Evolutionary conservation across 352 stramenopile species (phyloP).

Genomic region (Phytophthora cryptogea): DNA sequence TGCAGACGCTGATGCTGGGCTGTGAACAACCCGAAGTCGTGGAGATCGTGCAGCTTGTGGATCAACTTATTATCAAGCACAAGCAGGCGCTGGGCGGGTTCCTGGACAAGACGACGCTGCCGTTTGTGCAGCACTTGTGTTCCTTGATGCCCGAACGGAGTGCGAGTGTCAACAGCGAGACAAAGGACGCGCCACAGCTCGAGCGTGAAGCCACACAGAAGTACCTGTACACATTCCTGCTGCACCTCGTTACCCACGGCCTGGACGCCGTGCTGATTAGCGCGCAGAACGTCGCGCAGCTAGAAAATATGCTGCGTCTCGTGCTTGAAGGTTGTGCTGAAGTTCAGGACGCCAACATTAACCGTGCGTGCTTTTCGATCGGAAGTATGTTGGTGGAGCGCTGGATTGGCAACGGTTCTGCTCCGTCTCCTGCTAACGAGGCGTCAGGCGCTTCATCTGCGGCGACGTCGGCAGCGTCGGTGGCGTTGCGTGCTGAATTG

Average conservation of each 20-base stretch:
- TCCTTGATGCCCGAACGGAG: conserved; percentile 65
- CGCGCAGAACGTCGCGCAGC: conserved; percentile 59
- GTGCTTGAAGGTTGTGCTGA: conserved; percentile 72
- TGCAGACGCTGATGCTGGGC: conserved; percentile 67
- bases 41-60: conserved; percentile 82
- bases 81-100: conserved; percentile 71
- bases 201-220: conserved; percentile 81
- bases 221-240: conserved; percentile 81
- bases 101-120: conserved; percentile 65
- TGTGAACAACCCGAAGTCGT: conserved; percentile 70
- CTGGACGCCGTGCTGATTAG: conserved; percentile 71
- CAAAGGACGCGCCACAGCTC: conserved; percentile 75
- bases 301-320: conserved; percentile 70
- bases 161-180: conserved; percentile 48
- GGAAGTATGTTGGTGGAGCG: conserved; percentile 65
- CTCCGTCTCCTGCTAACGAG: conserved; percentile 30
- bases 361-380: conserved; percentile 79
- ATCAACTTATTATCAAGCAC: conserved; percentile 89
- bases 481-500: conserved; percentile 34
- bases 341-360: conserved; percentile 73
- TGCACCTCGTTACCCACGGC: conserved; percentile 75
- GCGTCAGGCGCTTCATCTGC: conserved; percentile 20
- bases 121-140: conserved; percentile 78
- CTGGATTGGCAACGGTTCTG: conserved; percentile 50
- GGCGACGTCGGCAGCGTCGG: conserved; percentile 28